These are phyloP conservation scores for Klebsormidium nitens DNA, from an alignment of 139 green algal genomes.

Conservation along the genomic window DNA sequence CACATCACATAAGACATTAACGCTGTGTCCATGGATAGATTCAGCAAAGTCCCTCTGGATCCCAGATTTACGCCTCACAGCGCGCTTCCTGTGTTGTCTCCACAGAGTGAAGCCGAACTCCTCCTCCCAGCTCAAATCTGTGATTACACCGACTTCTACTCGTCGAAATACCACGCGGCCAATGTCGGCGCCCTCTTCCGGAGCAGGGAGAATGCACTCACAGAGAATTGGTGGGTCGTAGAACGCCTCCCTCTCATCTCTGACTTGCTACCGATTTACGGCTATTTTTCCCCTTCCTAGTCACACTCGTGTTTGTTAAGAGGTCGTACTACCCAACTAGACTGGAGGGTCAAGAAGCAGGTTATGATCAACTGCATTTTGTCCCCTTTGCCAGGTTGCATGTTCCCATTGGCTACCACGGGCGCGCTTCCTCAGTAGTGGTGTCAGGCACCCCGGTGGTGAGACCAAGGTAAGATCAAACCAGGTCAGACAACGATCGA, in stretches of 20 bases:
- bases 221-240: conserved; percentile 81
- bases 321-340: no score
- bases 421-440: conserved; percentile 79
- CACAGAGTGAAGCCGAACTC: background rate
- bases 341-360: no score
- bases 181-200: conserved; percentile 82
- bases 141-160: conserved; percentile 97
- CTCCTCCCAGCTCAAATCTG: conserved; percentile 66
- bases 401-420: conserved; percentile 88
- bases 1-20: background rate
- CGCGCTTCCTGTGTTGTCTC: no score
- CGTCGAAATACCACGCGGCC: conserved; percentile 75
- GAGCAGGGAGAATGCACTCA: conserved; percentile 58
- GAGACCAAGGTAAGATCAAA: conserved; percentile 7
- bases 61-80: background rate
- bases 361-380: no score
- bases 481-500: no score
- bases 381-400: no score
- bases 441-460: conserved; percentile 67
- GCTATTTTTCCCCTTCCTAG: no score
- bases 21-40: background rate
- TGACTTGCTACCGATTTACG: no score
- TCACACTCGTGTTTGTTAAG: no score
- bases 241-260: no score
- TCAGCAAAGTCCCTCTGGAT: background rate